Evolutionary conservation across 176 grass and related monocot species (phyloP).

Genomic region (Carex myosuroides): DNA sequence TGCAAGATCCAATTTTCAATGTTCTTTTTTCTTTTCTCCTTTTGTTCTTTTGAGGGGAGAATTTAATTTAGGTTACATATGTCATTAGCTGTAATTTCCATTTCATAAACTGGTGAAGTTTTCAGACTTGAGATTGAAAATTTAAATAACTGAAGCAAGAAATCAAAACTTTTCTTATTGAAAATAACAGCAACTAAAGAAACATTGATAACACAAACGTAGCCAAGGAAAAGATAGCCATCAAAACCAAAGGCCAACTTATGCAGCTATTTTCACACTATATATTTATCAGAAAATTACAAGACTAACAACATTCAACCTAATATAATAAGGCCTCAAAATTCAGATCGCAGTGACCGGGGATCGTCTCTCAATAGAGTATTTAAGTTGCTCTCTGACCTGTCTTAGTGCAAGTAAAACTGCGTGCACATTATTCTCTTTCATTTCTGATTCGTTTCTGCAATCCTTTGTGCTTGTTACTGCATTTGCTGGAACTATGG

Average conservation of each 20-base stretch:
- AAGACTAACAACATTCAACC: constrained; percentile 10
- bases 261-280: constrained; percentile 24
- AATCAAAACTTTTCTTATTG: neutral
- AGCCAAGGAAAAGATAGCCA: constrained; percentile 1
- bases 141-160: neutral
- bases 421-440: constrained; percentile 48
- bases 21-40: neutral
- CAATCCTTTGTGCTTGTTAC: neutral
- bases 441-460: neutral
- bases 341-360: constrained; percentile 33
- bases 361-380: constrained; percentile 45
- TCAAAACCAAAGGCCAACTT: constrained; percentile 6
- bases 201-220: neutral
- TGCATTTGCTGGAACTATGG: constrained; percentile 37
- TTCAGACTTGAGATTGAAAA: neutral
- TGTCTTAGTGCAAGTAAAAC: constrained; percentile 79
- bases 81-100: neutral
- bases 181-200: neutral
- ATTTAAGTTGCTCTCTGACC: constrained; percentile 76
- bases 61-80: neutral
- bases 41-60: neutral
- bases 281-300: constrained; percentile 26
- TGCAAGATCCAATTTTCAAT: neutral
- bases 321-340: neutral
- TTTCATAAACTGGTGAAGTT: neutral